Conservation (phyloP, 306 rosid genomes). For the Citrullus colocynthis region DNA sequence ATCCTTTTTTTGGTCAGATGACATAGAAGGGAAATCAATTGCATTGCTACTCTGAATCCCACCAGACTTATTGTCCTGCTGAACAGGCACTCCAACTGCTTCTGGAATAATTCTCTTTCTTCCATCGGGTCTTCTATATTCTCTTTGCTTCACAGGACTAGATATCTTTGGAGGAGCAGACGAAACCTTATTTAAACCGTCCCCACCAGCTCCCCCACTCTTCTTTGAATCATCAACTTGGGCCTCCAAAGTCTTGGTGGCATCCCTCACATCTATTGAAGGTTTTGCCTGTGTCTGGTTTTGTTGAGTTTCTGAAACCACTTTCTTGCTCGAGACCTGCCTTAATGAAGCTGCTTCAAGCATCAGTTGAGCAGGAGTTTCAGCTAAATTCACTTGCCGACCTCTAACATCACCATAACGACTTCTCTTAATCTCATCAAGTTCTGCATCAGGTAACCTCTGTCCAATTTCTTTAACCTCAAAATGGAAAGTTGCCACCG, state of each 20-base stretch:
- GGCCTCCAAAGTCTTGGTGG: constrained; percentile 40
- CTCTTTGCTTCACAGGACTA: constrained; percentile 94
- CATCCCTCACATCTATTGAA: constrained; percentile 24
- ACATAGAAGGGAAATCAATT: constrained; percentile 44
- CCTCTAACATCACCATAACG: constrained; percentile 94
- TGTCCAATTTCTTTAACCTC: constrained; percentile 84
- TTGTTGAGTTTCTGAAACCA: constrained; percentile 45
- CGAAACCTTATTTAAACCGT: constrained; percentile 36
- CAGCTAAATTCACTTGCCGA: constrained; percentile 75
- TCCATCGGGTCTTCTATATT: constrained; percentile 95
- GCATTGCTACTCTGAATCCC: constrained; percentile 45
- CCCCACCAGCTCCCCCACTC: constrained; percentile 37
- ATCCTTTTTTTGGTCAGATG: constrained; percentile 43
- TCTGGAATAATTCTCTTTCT: constrained; percentile 95
- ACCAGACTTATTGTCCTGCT: constrained; percentile 49
- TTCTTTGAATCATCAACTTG: constrained; percentile 51
- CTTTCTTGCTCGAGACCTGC: constrained; percentile 57
- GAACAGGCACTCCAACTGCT: constrained; percentile 82
- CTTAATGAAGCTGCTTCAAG: constrained; percentile 84
- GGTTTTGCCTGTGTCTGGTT: constrained; percentile 38
- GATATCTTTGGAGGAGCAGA: constrained; percentile 44
- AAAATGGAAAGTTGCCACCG: constrained; percentile 82
- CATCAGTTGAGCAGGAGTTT: constrained; percentile 89
- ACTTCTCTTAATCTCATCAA: constrained; percentile 77
- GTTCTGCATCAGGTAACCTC: constrained; percentile 61